Percentiles rank a stretch among this genome's conserved stretches.
phyloP scores from a whole-genome alignment of 2,329 filamentous ascomycete genomes.

The Fusarium mangiferae region DNA sequence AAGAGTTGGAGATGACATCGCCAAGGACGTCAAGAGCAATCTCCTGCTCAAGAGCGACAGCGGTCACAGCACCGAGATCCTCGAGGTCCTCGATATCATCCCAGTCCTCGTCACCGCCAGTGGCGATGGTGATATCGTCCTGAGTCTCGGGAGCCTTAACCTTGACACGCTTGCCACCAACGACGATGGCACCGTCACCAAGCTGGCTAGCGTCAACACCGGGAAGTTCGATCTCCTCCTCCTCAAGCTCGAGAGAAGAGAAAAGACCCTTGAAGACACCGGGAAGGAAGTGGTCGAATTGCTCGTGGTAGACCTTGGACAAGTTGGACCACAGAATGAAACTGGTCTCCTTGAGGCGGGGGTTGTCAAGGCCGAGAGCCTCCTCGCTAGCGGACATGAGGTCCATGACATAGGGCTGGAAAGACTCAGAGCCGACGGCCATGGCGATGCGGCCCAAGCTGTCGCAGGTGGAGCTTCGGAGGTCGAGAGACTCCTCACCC shows the following conservation, averaged over 20 bases:
- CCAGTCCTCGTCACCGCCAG: constrained; percentile 63
- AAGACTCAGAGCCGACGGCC: constrained; percentile 85
- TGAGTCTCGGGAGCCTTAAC: constrained; percentile 68
- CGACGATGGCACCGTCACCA: constrained; percentile 78
- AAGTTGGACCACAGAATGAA: constrained; percentile 97
- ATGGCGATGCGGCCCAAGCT: constrained; percentile 92
- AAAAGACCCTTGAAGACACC: constrained; percentile 84
- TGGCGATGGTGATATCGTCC: constrained; percentile 65
- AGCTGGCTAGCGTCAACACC: constrained; percentile 67
- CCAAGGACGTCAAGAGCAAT: constrained; percentile 95
- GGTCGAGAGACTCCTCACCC: constrained; percentile 86
- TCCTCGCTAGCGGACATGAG: constrained; percentile 95
- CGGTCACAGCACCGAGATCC: constrained; percentile 86
- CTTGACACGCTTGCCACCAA: constrained; percentile 87
- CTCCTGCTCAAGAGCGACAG: constrained; percentile 94
- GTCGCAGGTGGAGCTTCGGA: constrained; percentile 90
- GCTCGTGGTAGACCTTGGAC: constrained; percentile 89
- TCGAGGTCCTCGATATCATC: constrained; percentile 81
- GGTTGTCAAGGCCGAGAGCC: constrained; percentile 87
- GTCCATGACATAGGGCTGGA: constrained; percentile 90
- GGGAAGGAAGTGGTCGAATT: constrained; percentile 81
- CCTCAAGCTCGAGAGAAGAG: constrained; percentile 85
- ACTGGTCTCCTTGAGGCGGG: constrained; percentile 91
- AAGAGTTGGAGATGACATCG: constrained; percentile 89
- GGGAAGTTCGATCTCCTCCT: constrained; percentile 86